Evolutionary conservation across 768 basidiomycete species (phyloP).

Genomic region (Dictyophora rubrovolvata): DNA sequence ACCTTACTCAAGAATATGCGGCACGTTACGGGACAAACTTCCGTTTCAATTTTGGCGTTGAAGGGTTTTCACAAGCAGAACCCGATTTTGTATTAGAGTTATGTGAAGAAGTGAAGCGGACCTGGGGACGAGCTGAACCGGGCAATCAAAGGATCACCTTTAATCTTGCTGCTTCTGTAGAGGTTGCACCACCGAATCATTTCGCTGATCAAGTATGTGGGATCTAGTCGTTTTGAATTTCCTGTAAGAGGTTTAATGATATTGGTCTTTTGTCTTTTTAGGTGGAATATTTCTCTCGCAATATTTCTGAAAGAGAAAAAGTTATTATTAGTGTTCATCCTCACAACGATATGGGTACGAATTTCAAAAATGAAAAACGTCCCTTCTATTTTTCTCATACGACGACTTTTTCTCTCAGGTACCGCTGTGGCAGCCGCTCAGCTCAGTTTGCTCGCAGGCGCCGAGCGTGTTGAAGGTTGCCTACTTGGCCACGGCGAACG

Average conservation of each 20-base stretch:
- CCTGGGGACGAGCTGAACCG: slow-evolving; percentile 8
- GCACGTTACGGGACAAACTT: slow-evolving; percentile 7
- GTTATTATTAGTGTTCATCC: slow-evolving; percentile 10
- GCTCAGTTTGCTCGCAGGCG: slow-evolving; percentile 33
- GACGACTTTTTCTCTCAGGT: slow-evolving; percentile 17
- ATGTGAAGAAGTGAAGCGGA: slow-evolving; percentile 8
- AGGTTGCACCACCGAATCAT: slow-evolving; percentile 10
- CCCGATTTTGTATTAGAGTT: slow-evolving; percentile 11
- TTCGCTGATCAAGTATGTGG: slow-evolving; percentile 10
- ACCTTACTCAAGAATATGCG: slow-evolving; percentile 20
- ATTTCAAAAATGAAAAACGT: neutral
- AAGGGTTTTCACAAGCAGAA: slow-evolving; percentile 13
- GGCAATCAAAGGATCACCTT: slow-evolving; percentile 8
- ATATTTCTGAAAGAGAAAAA: slow-evolving; percentile 10
- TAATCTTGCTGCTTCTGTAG: slow-evolving; percentile 12
- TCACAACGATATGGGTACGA: slow-evolving; percentile 13
- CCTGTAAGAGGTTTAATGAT: neutral
- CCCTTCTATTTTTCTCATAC: neutral
- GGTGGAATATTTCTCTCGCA: slow-evolving; percentile 11
- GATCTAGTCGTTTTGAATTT: neutral
- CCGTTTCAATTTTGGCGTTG: slow-evolving; percentile 8
- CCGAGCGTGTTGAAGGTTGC: slow-evolving; percentile 37
- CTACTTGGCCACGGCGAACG: slow-evolving; percentile 39
- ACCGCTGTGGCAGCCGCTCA: slow-evolving; percentile 36
- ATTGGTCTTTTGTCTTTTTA: neutral